Percentiles rank a stretch among this genome's conserved stretches.
Conservation (phyloP, 495 filamentous ascomycete species). For the Hypoxylon rickii region DNA sequence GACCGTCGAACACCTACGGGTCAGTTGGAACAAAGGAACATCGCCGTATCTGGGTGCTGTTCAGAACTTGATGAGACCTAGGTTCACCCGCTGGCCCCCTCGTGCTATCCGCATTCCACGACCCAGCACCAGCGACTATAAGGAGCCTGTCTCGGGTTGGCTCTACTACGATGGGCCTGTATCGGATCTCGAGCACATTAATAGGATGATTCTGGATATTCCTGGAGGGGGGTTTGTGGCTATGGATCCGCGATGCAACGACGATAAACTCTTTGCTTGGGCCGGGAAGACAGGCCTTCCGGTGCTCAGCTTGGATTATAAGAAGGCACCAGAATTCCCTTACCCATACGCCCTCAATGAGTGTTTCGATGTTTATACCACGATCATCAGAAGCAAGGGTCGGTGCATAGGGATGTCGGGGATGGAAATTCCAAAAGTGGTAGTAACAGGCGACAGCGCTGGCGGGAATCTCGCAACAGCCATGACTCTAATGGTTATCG, state of each 20-base stretch:
- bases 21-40: slow-evolving; percentile 93
- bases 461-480: slow-evolving; percentile 89
- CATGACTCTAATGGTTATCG: slow-evolving; percentile 83
- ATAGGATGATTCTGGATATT: slow-evolving; percentile 82
- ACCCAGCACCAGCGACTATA: slow-evolving; percentile 76
- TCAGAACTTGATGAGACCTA: slow-evolving; percentile 72
- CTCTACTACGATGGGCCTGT: slow-evolving; percentile 92
- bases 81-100: slow-evolving; percentile 76
- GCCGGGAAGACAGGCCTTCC: slow-evolving; percentile 82
- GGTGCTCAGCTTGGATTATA: slow-evolving; percentile 88
- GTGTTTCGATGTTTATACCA: slow-evolving; percentile 92
- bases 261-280: slow-evolving; percentile 92
- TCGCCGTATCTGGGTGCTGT: slow-evolving; percentile 79
- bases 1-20: slow-evolving; percentile 87
- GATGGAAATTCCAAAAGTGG: slow-evolving; percentile 67
- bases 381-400: slow-evolving; percentile 74
- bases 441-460: slow-evolving; percentile 89
- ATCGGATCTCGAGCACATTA: slow-evolving; percentile 74
- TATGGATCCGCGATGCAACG: slow-evolving; percentile 87
- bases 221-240: slow-evolving; percentile 96
- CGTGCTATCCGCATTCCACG: slow-evolving; percentile 82
- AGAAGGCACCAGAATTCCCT: slow-evolving; percentile 91
- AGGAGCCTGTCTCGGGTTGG: slow-evolving; percentile 83
- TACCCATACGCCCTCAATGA: slow-evolving; percentile 96
- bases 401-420: slow-evolving; percentile 86